Evolutionary conservation across 2,329 filamentous ascomycete genomes (phyloP).

Genomic region (Verruconis gallopava): DNA sequence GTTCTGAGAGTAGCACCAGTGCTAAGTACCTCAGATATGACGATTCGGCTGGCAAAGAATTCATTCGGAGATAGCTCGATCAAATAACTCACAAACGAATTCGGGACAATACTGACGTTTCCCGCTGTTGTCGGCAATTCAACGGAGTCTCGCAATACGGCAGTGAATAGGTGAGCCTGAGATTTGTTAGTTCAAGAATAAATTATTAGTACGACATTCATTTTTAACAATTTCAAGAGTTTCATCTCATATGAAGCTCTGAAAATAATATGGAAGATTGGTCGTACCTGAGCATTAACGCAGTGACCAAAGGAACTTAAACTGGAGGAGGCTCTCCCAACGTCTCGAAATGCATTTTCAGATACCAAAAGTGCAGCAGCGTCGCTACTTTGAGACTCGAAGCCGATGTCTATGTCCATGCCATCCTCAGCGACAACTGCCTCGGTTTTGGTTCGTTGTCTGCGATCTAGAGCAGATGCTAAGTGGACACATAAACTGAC

Average conservation of each 20-base stretch:
- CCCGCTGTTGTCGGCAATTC: no score
- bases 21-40: constrained; percentile 11
- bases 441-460: background rate
- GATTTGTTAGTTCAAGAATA: no score
- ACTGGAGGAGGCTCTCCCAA: constrained; percentile 16
- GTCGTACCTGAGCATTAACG: constrained; percentile 9
- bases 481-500: constrained; percentile 20
- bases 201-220: no score
- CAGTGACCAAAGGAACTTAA: constrained; percentile 19
- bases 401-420: constrained; percentile 56
- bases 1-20: constrained; percentile 16
- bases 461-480: constrained; percentile 18
- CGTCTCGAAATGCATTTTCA: constrained; percentile 3
- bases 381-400: constrained; percentile 39
- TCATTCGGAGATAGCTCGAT: constrained; percentile 11
- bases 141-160: no score
- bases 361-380: background rate
- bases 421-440: constrained; percentile 22
- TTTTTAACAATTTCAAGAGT: no score
- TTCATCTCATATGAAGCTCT: no score
- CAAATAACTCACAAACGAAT: constrained; percentile 11
- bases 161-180: background rate
- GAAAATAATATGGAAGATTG: constrained; percentile 6
- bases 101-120: no score
- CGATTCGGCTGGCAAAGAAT: constrained; percentile 11